These are phyloP conservation scores for Monosporascus sp. DNA, from an alignment of 2,329 filamentous ascomycete species.

Conservation along the genomic window DNA sequence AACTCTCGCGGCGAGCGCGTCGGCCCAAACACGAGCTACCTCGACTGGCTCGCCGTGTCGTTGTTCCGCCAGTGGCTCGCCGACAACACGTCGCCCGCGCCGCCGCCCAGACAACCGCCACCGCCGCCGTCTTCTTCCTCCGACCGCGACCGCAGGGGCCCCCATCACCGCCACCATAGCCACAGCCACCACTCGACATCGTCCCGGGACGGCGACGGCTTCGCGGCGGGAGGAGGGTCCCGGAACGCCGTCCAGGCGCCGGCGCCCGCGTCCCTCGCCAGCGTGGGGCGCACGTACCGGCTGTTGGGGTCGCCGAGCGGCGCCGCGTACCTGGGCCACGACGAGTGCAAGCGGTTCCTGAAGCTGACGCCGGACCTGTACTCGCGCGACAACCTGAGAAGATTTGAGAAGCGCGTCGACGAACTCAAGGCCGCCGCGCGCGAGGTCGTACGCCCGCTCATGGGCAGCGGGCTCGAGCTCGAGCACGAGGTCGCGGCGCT, in stretches of 20 bases:
- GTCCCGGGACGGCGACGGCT: constrained; percentile 12
- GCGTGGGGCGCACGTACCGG: constrained; percentile 70
- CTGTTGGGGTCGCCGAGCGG: constrained; percentile 62
- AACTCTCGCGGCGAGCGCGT: constrained; percentile 80
- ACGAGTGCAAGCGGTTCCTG: constrained; percentile 86
- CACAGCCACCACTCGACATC: background rate
- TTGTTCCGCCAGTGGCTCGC: constrained; percentile 91
- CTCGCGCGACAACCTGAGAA: constrained; percentile 75
- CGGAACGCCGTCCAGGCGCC: constrained; percentile 31
- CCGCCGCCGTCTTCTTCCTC: constrained; percentile 11
- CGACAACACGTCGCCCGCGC: constrained; percentile 76
- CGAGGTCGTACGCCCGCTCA: constrained; percentile 78
- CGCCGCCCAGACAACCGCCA: constrained; percentile 35
- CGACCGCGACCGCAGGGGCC: constrained; percentile 5
- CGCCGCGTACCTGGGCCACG: constrained; percentile 68
- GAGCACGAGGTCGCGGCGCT: constrained; percentile 54
- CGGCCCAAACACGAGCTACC: constrained; percentile 70
- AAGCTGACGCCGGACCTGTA: constrained; percentile 80
- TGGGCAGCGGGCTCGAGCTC: constrained; percentile 79
- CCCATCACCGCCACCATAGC: constrained; percentile 4
- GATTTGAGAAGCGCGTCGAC: constrained; percentile 82
- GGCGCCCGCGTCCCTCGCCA: constrained; percentile 45
- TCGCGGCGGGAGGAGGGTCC: constrained; percentile 23
- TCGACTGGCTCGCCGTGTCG: constrained; percentile 85
- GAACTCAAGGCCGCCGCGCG: constrained; percentile 82